Evolutionary conservation across 306 rosid species (phyloP), one percentile per base, ranked within the genome.

Genomic region (Vigna mungo): DNA sequence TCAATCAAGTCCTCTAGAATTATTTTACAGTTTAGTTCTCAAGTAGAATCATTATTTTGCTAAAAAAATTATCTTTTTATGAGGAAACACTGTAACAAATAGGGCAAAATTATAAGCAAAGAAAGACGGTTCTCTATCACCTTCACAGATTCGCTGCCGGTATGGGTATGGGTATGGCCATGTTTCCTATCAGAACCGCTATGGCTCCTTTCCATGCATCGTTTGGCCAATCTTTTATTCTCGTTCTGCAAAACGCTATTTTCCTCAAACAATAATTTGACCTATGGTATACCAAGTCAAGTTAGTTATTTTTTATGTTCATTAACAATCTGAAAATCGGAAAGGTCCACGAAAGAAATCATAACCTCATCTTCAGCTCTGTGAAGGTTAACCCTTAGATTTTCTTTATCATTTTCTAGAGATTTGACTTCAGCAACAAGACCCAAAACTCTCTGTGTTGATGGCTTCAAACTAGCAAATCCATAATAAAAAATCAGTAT

Each of bases 301-400:
- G 56, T 82, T 47, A 80, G 72, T 76, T 56, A 61, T 16, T 59
- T 2, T 1, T 61, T 5, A 34, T 4, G 37, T 32, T 68, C 14
- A 16, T 75, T 49, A 27, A 64, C 18, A 83, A 71, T 83, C 70
- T 51, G 37, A 74, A 73, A 52, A 59, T 21, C 7, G 36, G 18
- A 74, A 30, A 60, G 30, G 20, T 20, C 23, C 4, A 25, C 32
- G 4, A 69, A 6, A 51, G 21, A 41, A 62, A 39, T 74, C 72
- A 78, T 73, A 72, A 94, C 98, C 96, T 94, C 97, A 43, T 87
- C 97, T 84, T 94, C 97, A 51, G 98, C 98, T 74, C 82, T 87
- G 81, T 72, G 60, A 72, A 94, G 98, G 85, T 94, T 94, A 55
- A 79, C 78, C 84, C 85, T 86, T 56, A 91, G 80, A 63, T 88